Percentiles rank a stretch among this genome's conserved stretches.
Evolutionary conservation across 2,329 filamentous ascomycete species (phyloP).

Genomic region (Sarocladiaceae sp.): DNA sequence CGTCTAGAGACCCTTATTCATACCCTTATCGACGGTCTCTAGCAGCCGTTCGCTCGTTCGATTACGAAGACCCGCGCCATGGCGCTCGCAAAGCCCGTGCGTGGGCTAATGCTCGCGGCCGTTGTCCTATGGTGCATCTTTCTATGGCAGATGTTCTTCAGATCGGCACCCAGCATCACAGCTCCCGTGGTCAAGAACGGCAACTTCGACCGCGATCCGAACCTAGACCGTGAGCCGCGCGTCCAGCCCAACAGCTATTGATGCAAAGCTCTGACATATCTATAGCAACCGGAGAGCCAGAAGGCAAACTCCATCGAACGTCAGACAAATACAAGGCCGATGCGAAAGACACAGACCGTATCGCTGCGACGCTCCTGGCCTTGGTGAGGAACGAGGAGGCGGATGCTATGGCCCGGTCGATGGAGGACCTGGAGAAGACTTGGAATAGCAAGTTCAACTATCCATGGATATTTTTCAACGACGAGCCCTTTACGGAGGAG

Average conservation of each 20-base stretch:
- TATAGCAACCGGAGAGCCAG: constrained; percentile 75
- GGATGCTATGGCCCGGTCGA: constrained; percentile 75
- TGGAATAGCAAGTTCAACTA: constrained; percentile 99
- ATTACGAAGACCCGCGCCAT: no score
- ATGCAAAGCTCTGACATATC: neutral
- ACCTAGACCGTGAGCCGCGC: constrained; percentile 67
- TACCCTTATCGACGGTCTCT: no score
- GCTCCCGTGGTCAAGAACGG: constrained; percentile 34
- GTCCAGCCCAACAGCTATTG: neutral
- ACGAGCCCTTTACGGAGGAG: constrained; percentile 85
- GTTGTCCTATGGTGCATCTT: constrained; percentile 72
- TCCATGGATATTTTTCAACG: constrained; percentile 99
- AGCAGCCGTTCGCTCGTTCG: no score
- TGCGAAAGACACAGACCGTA: constrained; percentile 66
- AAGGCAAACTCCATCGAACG: constrained; percentile 66
- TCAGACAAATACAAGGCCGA: constrained; percentile 73
- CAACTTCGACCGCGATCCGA: constrained; percentile 72
- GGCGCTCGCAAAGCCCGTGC: constrained; percentile 80
- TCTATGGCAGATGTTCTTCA: constrained; percentile 63
- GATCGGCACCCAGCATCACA: constrained; percentile 42
- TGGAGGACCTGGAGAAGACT: constrained; percentile 85
- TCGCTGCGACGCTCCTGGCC: constrained; percentile 87
- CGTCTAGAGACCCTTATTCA: no score
- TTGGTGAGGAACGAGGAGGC: constrained; percentile 91
- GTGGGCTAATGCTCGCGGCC: constrained; percentile 67